A percentile compares a stretch with the other conserved stretches of the same genome.
Evolutionary conservation across 1,284 basidiomycete genomes (phyloP).

Genomic region (Microbotryum lychnidis-dioicae): DNA sequence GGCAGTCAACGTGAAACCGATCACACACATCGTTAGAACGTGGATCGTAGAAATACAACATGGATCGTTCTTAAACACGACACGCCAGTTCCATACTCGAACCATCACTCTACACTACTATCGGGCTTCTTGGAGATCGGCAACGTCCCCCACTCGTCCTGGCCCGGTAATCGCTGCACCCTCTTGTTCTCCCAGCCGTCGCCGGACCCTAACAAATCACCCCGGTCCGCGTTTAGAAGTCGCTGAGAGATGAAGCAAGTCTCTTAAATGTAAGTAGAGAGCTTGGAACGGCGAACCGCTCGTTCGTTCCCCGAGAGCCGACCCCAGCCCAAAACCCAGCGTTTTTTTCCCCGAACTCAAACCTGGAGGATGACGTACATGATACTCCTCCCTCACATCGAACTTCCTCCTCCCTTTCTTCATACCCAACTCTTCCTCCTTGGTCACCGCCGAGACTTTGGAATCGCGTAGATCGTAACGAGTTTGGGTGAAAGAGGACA

Average conservation of each 20-base stretch:
- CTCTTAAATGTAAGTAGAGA: too few relatives aligned
- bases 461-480: slow-evolving; percentile 80
- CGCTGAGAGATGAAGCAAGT: slow-evolving; percentile 13
- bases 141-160: slow-evolving; percentile 35
- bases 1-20: too few relatives aligned
- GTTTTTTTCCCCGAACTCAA: too few relatives aligned
- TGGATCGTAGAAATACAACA: too few relatives aligned
- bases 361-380: slow-evolving; percentile 52
- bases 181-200: slow-evolving; percentile 36
- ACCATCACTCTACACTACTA: too few relatives aligned
- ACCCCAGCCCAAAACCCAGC: too few relatives aligned
- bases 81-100: too few relatives aligned
- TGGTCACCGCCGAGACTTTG: slow-evolving; percentile 64
- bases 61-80: too few relatives aligned
- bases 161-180: slow-evolving; percentile 34
- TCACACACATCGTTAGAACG: too few relatives aligned
- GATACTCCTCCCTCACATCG: slow-evolving; percentile 92
- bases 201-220: slow-evolving; percentile 16
- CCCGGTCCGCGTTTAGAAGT: slow-evolving; percentile 18
- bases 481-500: slow-evolving; percentile 78
- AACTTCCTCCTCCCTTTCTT: slow-evolving; percentile 72
- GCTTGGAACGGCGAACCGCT: background rate
- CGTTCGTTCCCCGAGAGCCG: background rate
- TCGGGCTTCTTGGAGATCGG: slow-evolving; percentile 23
- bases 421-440: slow-evolving; percentile 76